Base-by-base conservation (phyloP, 2,329 filamentous ascomycete genomes). In the Xylaria sp. region DNA sequence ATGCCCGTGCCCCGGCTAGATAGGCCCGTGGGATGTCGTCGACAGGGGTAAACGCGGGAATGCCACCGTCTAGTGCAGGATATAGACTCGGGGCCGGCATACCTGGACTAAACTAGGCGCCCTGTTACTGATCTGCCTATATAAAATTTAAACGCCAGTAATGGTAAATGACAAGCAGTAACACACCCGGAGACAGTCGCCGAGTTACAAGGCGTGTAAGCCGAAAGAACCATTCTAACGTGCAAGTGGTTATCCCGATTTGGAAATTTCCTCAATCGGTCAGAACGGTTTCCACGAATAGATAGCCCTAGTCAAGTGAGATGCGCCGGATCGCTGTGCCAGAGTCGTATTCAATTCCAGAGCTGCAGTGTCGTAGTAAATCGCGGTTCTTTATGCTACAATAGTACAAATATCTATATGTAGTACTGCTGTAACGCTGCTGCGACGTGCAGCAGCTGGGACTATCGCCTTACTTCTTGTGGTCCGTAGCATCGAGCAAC, bases 241-340 rank as follows among this genome's bases (percentile, higher is more conserved):
- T 37, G 23, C 23, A 32, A 48, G 50, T 69, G 28, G 66, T 44
- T 66, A 46, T 44, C 66, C 62, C 34, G 62, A 69, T 58, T 28
- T 46, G 62, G 66, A 2, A 65, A 69, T 57, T 65, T 69, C 62
- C 51, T 52, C 44, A 62, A 62, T 58, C 39, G 56, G 56, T 28
- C 39, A 18, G 8, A 28, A 32, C 10, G 32, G 20, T 50, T 56
- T 56, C 52, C 52, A 56, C 52, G 52, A 56, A 56, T 39, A 56
- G 52, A 20, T 34, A 10, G 32, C 28, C 28, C 18, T 18, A 2
- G 13, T 54, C 8, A 10, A 54, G 28, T 54, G 18, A 54, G 51
- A 54, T 54, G n/a, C 34, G 51, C 7, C 39, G 25, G 61, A 56
- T 50, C 23, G 51, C 23, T 37, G 59, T 61, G 13, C 23, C 39